Evolutionary conservation across 768 basidiomycete species (phyloP).

Genomic region (Harrya chromipes): DNA sequence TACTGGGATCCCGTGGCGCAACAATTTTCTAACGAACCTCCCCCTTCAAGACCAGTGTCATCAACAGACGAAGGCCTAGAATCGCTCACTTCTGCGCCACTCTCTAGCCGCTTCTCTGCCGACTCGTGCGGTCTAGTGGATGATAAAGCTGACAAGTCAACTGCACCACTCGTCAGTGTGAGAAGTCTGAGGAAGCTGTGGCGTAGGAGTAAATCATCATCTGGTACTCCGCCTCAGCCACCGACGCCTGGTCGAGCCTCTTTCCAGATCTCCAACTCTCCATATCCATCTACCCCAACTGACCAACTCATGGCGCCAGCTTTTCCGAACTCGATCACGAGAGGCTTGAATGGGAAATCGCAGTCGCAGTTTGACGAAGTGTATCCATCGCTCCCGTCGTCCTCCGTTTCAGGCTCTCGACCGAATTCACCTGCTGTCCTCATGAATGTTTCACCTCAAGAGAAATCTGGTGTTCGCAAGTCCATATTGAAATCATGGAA

Average conservation of each 20-base stretch:
- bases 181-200: slow-evolving; percentile 74
- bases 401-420: slow-evolving; percentile 33
- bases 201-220: slow-evolving; percentile 61
- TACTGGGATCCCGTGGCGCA: slow-evolving; percentile 44
- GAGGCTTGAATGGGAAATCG: slow-evolving; percentile 22
- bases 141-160: slow-evolving; percentile 28
- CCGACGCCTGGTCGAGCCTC: slow-evolving; percentile 38
- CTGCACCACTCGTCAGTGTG: slow-evolving; percentile 62
- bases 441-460: slow-evolving; percentile 28
- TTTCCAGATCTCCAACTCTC: slow-evolving; percentile 23
- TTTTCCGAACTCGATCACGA: slow-evolving; percentile 22
- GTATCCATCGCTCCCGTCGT: slow-evolving; percentile 46
- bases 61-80: slow-evolving; percentile 18
- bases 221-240: slow-evolving; percentile 35
- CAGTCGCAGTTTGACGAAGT: slow-evolving; percentile 69
- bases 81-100: slow-evolving; percentile 21
- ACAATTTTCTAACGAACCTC: slow-evolving; percentile 19
- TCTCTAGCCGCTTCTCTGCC: slow-evolving; percentile 70
- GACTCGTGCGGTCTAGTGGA: slow-evolving; percentile 52
- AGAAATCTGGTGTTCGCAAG: slow-evolving; percentile 53
- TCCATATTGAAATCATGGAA: slow-evolving; percentile 72
- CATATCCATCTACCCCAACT: slow-evolving; percentile 35
- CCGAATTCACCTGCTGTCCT: slow-evolving; percentile 25
- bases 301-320: slow-evolving; percentile 25
- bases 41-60: slow-evolving; percentile 23